phyloP scores from a whole-genome alignment of 2,329 filamentous ascomycete genomes.

The Pseudogymnoascus sp. region DNA sequence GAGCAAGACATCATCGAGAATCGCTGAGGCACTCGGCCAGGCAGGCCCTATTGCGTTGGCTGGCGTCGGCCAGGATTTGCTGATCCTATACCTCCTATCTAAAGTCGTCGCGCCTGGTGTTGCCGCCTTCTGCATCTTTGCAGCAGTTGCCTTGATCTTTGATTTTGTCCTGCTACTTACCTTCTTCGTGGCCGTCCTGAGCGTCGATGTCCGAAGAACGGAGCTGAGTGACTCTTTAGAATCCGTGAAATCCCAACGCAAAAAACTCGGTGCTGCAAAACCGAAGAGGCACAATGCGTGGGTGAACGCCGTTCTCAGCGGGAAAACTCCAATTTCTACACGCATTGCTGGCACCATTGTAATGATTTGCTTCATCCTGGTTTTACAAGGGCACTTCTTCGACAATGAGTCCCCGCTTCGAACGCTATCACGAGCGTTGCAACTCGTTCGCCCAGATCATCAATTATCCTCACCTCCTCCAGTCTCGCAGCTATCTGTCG shows the following conservation, averaged over 20 bases:
- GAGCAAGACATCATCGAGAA: conserved; percentile 59
- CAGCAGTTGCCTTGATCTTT: conserved; percentile 65
- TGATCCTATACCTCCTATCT: conserved; percentile 59
- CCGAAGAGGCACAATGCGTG: conserved; percentile 38
- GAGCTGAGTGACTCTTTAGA: conserved; percentile 68
- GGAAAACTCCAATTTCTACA: conserved; percentile 62
- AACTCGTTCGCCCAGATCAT: conserved; percentile 10
- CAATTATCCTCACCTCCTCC: conserved; percentile 18
- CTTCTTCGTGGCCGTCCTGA: conserved; percentile 72
- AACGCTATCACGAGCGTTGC: conserved; percentile 31
- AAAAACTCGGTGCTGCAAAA: conserved; percentile 27
- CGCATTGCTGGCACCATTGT: conserved; percentile 68
- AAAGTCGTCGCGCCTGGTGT: conserved; percentile 62
- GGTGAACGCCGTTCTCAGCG: conserved; percentile 54
- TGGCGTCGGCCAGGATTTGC: conserved; percentile 61
- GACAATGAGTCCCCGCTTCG: conserved; percentile 45
- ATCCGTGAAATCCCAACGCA: not conserved
- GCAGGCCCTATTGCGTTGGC: conserved; percentile 63
- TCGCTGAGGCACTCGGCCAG: conserved; percentile 67
- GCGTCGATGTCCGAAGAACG: conserved; percentile 68
- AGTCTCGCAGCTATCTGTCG: conserved; percentile 42
- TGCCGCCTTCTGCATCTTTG: conserved; percentile 68
- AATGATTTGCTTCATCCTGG: conserved; percentile 63
- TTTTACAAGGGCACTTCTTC: conserved; percentile 73
- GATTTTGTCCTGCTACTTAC: conserved; percentile 74